Percentiles rank a stretch among this genome's conserved stretches.
Evolutionary conservation across 2,329 filamentous ascomycete species (phyloP).

Genomic region (Fusarium sterilihyphosum): DNA sequence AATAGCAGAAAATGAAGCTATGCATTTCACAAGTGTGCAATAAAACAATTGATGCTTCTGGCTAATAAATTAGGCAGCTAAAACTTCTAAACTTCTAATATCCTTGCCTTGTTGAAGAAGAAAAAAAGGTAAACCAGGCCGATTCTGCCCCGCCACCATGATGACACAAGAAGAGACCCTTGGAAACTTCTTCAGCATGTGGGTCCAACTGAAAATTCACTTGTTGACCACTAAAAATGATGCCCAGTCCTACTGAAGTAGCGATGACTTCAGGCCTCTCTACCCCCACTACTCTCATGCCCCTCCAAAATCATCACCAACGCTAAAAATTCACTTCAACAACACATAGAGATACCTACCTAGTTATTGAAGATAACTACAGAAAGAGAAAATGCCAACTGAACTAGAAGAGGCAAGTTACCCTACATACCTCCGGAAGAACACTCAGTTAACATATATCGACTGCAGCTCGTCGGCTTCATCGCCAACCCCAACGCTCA

Average conservation of each 20-base stretch:
- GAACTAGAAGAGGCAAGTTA: constrained; percentile 73
- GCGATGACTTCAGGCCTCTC: constrained; percentile 44
- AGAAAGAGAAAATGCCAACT: constrained; percentile 68
- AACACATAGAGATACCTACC: background rate
- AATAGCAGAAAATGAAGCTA: background rate
- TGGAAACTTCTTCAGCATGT: constrained; percentile 39
- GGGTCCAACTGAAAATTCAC: constrained; percentile 42
- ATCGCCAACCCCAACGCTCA: constrained; percentile 92
- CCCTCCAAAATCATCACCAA: constrained; percentile 42
- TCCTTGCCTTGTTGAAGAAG: background rate
- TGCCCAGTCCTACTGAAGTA: constrained; percentile 37
- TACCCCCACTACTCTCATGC: constrained; percentile 41
- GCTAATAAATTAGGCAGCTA: background rate
- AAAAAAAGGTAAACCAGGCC: constrained; percentile 6
- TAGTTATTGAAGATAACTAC: background rate
- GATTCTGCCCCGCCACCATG: constrained; percentile 38
- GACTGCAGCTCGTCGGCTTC: constrained; percentile 83
- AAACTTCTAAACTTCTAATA: too few species aligned
- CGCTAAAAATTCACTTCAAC: constrained; percentile 31
- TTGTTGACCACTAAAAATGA: constrained; percentile 29
- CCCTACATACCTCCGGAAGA: fast-evolving
- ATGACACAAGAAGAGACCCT: constrained; percentile 32
- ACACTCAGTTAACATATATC: constrained; percentile 7
- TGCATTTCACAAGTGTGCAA: background rate
- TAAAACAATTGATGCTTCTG: background rate